These are phyloP conservation scores for Lichina pygmaea DNA, from an alignment of 495 filamentous ascomycete genomes.

Conservation along the genomic window DNA sequence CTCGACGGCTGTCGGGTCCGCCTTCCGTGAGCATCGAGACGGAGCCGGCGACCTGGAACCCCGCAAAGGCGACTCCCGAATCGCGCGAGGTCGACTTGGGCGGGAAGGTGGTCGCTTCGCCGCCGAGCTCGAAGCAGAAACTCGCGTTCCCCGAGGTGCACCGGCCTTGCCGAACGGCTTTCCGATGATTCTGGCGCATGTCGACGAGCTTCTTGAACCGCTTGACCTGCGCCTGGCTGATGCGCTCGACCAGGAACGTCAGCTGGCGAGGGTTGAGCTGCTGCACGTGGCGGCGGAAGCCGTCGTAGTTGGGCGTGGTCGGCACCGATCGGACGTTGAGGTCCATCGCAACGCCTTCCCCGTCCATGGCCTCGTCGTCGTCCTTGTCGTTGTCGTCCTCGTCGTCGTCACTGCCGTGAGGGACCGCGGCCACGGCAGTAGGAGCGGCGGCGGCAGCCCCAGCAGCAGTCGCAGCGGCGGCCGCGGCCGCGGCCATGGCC, in stretches of 20 bases:
- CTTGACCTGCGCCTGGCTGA: slow-evolving; percentile 51
- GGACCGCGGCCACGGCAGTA: slow-evolving; percentile 11
- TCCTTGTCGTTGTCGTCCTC: slow-evolving; percentile 25
- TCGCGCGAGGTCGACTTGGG: slow-evolving; percentile 8
- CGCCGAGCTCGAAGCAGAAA: slow-evolving; percentile 39
- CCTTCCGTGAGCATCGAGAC: slow-evolving; percentile 21
- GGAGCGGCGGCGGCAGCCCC: slow-evolving; percentile 7
- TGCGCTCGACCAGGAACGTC: slow-evolving; percentile 49
- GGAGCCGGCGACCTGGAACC: slow-evolving; percentile 20
- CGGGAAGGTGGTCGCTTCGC: slow-evolving; percentile 22
- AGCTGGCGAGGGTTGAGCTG: slow-evolving; percentile 43
- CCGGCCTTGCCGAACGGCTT: slow-evolving; percentile 20
- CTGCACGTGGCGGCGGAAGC: slow-evolving; percentile 52
- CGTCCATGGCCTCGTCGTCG: slow-evolving; percentile 12
- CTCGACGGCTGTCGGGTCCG: slow-evolving; percentile 29
- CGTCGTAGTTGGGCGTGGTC: slow-evolving; percentile 40
- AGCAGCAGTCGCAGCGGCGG: slow-evolving; percentile 3
- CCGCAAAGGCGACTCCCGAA: slow-evolving; percentile 14
- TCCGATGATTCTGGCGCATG: slow-evolving; percentile 40
- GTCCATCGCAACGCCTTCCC: slow-evolving; percentile 10
- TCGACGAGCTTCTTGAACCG: slow-evolving; percentile 61
- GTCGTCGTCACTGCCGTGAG: slow-evolving; percentile 15
- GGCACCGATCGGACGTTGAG: slow-evolving; percentile 18
- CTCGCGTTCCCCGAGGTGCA: slow-evolving; percentile 24
- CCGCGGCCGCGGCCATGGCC: background rate